Conservation (phyloP, 257 asterid genomes). For the Fraxinus excelsior region DNA sequence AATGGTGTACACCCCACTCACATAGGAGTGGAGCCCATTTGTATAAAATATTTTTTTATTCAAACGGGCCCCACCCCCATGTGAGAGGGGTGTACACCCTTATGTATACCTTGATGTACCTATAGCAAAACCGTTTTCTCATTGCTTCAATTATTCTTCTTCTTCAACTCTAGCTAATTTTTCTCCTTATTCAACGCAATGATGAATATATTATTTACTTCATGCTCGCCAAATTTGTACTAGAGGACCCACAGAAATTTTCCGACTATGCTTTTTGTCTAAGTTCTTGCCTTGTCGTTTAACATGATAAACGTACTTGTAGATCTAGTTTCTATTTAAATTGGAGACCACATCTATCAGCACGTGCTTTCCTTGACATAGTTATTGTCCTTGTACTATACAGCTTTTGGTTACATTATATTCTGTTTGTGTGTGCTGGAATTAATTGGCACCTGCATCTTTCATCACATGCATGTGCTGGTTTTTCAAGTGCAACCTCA, state of each 20-base stretch:
- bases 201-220: not conserved
- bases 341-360: not conserved
- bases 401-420: not conserved
- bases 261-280: conserved; percentile 13
- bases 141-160: conserved; percentile 30
- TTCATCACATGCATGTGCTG: conserved; percentile 14
- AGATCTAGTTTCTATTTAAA: not conserved
- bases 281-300: too few species aligned
- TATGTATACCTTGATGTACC: too few species aligned
- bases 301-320: too few species aligned
- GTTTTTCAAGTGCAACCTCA: conserved; percentile 1
- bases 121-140: too few species aligned
- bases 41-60: too few species aligned
- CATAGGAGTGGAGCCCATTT: too few species aligned
- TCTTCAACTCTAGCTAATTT: not conserved
- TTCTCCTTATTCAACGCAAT: conserved; percentile 1
- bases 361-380: not conserved
- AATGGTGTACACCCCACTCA: too few species aligned
- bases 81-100: too few species aligned
- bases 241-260: not conserved
- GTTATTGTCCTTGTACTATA: not conserved
- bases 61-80: too few species aligned
- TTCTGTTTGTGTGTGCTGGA: not conserved
- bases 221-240: not conserved
- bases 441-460: not conserved